Evolutionary conservation across 306 rosid species (phyloP), one percentile per base, ranked within the genome.

Genomic region (Vigna reflexopilosa): DNA sequence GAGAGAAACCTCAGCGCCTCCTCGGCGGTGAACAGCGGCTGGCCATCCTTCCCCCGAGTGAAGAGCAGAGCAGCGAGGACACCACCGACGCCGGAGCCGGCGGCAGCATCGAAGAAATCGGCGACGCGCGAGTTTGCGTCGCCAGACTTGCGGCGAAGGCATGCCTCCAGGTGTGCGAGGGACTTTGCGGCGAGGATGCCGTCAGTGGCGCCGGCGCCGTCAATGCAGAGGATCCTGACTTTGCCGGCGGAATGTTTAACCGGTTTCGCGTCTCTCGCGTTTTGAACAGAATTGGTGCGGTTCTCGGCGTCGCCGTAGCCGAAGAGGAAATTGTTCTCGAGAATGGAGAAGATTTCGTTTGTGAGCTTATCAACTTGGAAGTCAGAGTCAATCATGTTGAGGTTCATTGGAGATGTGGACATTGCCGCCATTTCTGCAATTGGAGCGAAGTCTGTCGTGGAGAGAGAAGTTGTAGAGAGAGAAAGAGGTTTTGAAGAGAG

Each of bases 281-380:
- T 78, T 13, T 74, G 11, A 17, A 64, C 7, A 0, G 77, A 72
- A 67, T 36, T 76, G 48, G 77, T 79, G 0, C 74, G 16, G 14
- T 82, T 82, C 10, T 82, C 78, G 12, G 80, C 2, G 2, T 83
- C 74, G 38, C 78, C 76, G 77, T 88, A 86, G 57, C 97, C 97
- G 55, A 94, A 94, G 57, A 94, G 97, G 80, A 94, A 94, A 44
- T 91, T 88, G 66, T 89, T 94, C 32, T 94, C 98, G 30, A 94
- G 83, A 22, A 92, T 86, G 36, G 98, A 94, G 92, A 94, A 94
- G 89, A 94, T 94, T 81, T 94, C 97, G 66, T 90, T 86, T 77
- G 97, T 86, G 82, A 94, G 97, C 86, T 92, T 92, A 68, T 94
- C 95, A 3, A 88, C 91, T 38, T 89, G 86, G 65, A 85, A 80